Evolutionary conservation across 1,284 basidiomycete genomes (phyloP).

Genomic region (Ceraceosorus guamensis): DNA sequence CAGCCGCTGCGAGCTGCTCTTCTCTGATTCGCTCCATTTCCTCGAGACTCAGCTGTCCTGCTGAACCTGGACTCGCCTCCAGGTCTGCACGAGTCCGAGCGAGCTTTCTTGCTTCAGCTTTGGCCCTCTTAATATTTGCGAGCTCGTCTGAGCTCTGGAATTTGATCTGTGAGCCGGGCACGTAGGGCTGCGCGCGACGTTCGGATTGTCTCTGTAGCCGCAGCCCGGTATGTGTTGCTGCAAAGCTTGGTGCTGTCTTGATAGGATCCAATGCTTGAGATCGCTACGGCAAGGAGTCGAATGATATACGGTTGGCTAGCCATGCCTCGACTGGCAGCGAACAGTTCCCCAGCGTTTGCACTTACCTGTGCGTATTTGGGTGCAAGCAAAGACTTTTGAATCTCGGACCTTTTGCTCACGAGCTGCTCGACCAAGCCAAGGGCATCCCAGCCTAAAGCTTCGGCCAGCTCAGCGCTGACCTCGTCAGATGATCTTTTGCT

Average conservation of each 20-base stretch:
- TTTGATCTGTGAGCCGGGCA: constrained; percentile 42
- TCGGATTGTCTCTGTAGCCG: too few species aligned
- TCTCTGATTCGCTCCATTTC: constrained; percentile 63
- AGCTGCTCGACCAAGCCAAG: constrained; percentile 55
- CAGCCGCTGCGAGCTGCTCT: constrained; percentile 60
- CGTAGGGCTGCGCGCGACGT: constrained; percentile 18
- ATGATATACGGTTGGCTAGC: not conserved
- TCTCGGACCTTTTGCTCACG: not conserved
- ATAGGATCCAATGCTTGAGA: not conserved
- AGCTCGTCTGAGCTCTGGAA: constrained; percentile 44
- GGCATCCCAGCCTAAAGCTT: constrained; percentile 78
- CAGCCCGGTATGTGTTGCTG: too few species aligned
- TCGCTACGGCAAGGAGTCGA: not conserved
- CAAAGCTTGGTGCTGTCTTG: constrained; percentile 7
- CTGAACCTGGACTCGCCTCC: constrained; percentile 30
- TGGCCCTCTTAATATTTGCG: constrained; percentile 28
- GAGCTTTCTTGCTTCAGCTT: constrained; percentile 15
- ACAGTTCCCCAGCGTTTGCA: not conserved
- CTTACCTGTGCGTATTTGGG: constrained; percentile 1
- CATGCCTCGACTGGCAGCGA: not conserved
- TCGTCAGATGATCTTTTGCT: constrained; percentile 52
- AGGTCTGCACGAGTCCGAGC: constrained; percentile 6
- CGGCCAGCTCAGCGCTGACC: constrained; percentile 70
- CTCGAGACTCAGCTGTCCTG: constrained; percentile 50
- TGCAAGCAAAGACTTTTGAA: not conserved